Base-by-base conservation (phyloP, 305 asterid species). In the Solanum hybrid region DNA sequence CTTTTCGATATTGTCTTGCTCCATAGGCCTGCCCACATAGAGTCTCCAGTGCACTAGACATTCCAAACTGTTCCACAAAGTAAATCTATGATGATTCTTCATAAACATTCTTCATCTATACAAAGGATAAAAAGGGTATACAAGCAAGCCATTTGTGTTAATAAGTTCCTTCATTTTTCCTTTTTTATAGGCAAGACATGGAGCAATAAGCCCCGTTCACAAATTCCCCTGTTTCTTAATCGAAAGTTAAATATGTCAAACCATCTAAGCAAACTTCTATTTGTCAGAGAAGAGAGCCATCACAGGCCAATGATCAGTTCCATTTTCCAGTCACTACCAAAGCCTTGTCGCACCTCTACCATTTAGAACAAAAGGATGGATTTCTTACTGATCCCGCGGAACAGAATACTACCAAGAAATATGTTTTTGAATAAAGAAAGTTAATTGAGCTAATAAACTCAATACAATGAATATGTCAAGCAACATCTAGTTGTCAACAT, bases 1-100 rank as follows among this genome's bases (percentile, higher is more conserved):
- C 91, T 89, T 91, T 94, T 66, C 90, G 88, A 86, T 92, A 93
- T 38, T 93, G 96, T 89, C 92, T 88, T 37, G 96, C 97, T 90
- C 97, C 97, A 90, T 87, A 95, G 15, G 96, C 96, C 76, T 95
- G 97, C 5, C 97, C 97, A 38, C 96, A 95, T 38, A 95, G 89
- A 78, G 96, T 95, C 82, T 95, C 97, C 89, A 95, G 88, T 10
- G 96, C 97, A 94, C 96, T 92, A 72, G 97, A 91, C 97, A 95
- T 91, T 88, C 97, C 97, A 31, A 93, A 90, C 97, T 95, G 94
- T 88, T 69, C 1, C 87, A 38, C 27, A 93, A 76, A 77, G 71
- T 66, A 78, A 86, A 86, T 81, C 17, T 1, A 42, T 26, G 9
- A 34, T 77, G 45, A 34, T 34, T 77, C 15, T 75, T 34, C 82